Evolutionary conservation across 1,284 basidiomycete species (phyloP).

Genomic region (Mycosarcoma mackinlayi): DNA sequence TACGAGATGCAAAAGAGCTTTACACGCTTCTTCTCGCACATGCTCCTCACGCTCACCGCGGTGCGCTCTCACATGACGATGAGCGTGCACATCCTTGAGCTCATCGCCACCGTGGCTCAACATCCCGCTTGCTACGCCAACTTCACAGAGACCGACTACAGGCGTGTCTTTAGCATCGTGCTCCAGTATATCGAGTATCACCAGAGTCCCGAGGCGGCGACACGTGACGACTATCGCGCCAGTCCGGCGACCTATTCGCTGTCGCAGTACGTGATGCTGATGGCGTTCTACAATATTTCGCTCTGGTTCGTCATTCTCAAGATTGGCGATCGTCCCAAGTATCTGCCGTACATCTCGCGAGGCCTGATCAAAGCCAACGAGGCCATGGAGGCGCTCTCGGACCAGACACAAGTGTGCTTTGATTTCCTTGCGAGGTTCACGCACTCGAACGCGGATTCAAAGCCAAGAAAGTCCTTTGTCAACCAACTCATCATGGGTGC

Average conservation of each 20-base stretch:
- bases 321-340: constrained; percentile 82
- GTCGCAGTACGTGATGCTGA: constrained; percentile 91
- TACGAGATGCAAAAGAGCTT: constrained; percentile 89
- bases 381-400: constrained; percentile 80
- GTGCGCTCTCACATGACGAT: constrained; percentile 95
- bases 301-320: constrained; percentile 93
- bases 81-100: constrained; percentile 94
- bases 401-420: constrained; percentile 94
- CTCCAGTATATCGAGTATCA: constrained; percentile 89
- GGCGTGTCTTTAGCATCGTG: constrained; percentile 93
- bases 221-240: constrained; percentile 60
- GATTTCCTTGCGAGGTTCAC: constrained; percentile 97
- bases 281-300: constrained; percentile 93
- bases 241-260: constrained; percentile 78
- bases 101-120: constrained; percentile 88
- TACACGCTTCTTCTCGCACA: constrained; percentile 79
- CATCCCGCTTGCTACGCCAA: constrained; percentile 84
- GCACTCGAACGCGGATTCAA: constrained; percentile 91
- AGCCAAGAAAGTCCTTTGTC: constrained; percentile 83
- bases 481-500: constrained; percentile 74
- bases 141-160: constrained; percentile 91
- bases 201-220: constrained; percentile 58
- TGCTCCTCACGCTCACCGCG: constrained; percentile 88
- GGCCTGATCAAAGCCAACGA: constrained; percentile 90
- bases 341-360: constrained; percentile 87